phyloP scores from a whole-genome alignment of 495 filamentous ascomycete genomes.

The Thozetella sp. region DNA sequence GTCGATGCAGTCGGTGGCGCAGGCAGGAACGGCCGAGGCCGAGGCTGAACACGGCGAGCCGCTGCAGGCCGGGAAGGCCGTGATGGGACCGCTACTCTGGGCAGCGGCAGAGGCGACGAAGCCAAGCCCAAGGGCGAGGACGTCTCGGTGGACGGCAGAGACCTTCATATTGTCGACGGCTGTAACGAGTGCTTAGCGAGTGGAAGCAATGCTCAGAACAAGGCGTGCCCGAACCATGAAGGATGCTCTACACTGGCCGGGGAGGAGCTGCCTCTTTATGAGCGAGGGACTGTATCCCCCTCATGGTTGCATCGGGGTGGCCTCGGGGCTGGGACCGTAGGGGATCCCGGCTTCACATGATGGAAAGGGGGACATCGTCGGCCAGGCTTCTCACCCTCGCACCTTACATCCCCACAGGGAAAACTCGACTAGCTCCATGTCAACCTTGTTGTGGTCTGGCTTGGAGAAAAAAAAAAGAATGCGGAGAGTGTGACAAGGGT shows the following conservation, averaged over 20 bases:
- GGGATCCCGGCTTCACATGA: not conserved
- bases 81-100: constrained; percentile 1
- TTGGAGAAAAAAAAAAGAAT: too few species aligned
- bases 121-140: not conserved
- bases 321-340: not conserved
- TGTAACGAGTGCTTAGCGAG: not conserved
- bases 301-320: not conserved
- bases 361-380: not conserved
- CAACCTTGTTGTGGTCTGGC: too few species aligned
- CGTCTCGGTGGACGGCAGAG: not conserved
- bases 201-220: not conserved
- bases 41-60: not conserved
- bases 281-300: too few species aligned
- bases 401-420: too few species aligned
- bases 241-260: not conserved
- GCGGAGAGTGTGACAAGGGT: not conserved
- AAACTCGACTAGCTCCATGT: too few species aligned
- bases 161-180: not conserved
- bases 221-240: not conserved
- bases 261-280: not conserved
- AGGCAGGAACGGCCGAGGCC: not conserved
- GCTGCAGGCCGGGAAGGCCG: not conserved
- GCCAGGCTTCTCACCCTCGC: not conserved
- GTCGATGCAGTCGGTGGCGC: constrained; percentile 4
- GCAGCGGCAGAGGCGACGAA: not conserved